Evolutionary conservation across 345 rosid genomes (phyloP).

Genomic region (Bruguiera gymnorhiza): DNA sequence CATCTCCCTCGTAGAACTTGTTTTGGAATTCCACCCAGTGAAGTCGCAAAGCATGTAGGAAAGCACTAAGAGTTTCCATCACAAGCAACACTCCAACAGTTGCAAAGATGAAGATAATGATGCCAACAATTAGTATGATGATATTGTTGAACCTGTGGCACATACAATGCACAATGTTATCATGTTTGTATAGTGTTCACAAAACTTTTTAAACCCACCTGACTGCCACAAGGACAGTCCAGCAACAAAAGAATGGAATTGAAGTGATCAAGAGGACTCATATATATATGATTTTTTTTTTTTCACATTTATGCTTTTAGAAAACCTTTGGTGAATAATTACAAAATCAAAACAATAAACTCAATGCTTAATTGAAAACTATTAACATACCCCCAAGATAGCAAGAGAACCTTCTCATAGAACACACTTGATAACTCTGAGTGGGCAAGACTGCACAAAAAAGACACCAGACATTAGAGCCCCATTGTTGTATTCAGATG

Average conservation of each 20-base stretch:
- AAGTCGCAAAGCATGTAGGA: conserved; percentile 91
- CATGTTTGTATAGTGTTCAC: not conserved
- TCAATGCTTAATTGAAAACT: not conserved
- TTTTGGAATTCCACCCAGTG: conserved; percentile 98
- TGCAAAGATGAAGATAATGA: conserved; percentile 67
- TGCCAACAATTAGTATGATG: conserved; percentile 59
- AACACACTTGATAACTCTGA: conserved; percentile 89
- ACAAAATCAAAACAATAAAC: too few species aligned
- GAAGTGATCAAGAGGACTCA: too few species aligned
- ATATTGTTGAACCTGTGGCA: conserved; percentile 69
- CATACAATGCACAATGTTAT: conserved; percentile 2
- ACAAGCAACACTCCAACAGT: conserved; percentile 90
- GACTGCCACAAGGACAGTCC: too few species aligned
- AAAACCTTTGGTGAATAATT: too few species aligned
- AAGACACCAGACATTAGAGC: conserved; percentile 1
- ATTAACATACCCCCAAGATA: conserved; percentile 76
- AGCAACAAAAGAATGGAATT: too few species aligned
- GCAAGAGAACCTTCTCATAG: conserved; percentile 91
- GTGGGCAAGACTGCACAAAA: conserved; percentile 78
- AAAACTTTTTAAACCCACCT: too few species aligned
- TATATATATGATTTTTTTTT: too few species aligned
- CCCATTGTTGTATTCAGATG: not conserved
- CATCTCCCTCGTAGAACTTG: conserved; percentile 97
- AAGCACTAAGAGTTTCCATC: conserved; percentile 97
- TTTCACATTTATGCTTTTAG: too few species aligned